Evolutionary conservation across 495 filamentous ascomycete species (phyloP), one percentile per base, ranked within the genome.

Genomic region (Jackrogersella multiformis): DNA sequence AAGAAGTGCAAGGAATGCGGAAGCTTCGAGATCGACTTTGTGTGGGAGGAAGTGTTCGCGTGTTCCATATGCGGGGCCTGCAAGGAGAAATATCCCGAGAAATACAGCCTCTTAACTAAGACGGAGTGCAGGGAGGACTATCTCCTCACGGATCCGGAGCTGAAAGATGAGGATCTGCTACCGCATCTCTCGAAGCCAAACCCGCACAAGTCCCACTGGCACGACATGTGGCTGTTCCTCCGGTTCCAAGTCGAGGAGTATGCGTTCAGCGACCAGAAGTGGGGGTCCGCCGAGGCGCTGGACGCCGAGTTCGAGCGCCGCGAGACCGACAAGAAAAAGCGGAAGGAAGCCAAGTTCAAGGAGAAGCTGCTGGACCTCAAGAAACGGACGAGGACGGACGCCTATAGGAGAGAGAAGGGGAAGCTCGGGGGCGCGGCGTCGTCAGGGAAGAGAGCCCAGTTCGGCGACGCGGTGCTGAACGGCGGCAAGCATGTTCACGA

Each of bases 211-310:
- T 87, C 89, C 0, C 93, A 93, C 32, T 99, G 92, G 92, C 94
- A 97, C 71, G 92, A 95, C 79, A 98, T 99, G 95, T 95, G 95
- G 91, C 86, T 99, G 0, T 99, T 91, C 73, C 81, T 99, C 7
- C 89, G 96, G 0, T 97, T 88, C 61, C 96, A 99, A 72, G 89
- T 99, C 1, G 95, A 99, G 70, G 91, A 91, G 46, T 97, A 96
- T 72, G 95, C 92, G 1, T 90, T 97, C 70, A 35, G 68, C 5
- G 87, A 83, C 0, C 74, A 82, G 7, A 92, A 90, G 73, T 98
- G 95, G 95, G 95, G 94, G 0, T 91, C 89, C 0, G 72, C 89
- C 0, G 93, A 95, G 67, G 89, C 87, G 23, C 78, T 99, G 28
- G 96, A 99, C 74, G 91, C 86, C 20, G 96, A 99, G 76, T 98